phyloP scores from a whole-genome alignment of 78 protist species.

The Guillardia theta region DNA sequence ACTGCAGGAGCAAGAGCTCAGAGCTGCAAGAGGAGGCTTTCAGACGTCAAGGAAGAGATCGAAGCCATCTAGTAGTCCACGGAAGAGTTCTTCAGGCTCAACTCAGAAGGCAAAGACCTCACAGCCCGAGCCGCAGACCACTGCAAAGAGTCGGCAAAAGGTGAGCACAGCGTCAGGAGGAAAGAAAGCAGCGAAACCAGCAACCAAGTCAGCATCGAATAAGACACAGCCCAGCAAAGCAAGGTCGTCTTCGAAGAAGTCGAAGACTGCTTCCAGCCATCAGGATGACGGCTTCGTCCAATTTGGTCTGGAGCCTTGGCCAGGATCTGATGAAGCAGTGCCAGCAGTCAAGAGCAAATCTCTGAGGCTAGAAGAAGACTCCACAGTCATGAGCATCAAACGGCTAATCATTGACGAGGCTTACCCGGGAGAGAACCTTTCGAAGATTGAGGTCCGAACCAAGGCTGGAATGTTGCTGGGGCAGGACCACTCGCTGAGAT shows the following conservation, averaged over 20 bases:
- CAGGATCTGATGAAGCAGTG: background rate
- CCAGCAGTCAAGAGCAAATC: background rate
- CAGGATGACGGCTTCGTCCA: background rate
- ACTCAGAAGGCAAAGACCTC: too few relatives aligned
- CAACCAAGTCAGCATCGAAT: background rate
- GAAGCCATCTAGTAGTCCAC: background rate
- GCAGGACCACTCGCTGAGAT: conserved; percentile 18
- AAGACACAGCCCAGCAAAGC: background rate
- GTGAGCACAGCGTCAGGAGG: background rate
- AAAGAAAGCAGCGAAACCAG: background rate
- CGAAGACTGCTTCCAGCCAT: background rate
- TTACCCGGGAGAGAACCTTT: background rate
- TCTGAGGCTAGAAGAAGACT: background rate
- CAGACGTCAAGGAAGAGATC: background rate
- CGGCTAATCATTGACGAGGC: background rate
- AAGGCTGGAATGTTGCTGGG: background rate
- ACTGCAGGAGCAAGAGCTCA: background rate
- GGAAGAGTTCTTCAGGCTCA: background rate
- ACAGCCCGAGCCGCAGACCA: too few relatives aligned
- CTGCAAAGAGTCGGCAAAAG: too few relatives aligned
- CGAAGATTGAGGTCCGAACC: background rate
- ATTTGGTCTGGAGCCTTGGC: background rate
- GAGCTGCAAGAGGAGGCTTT: background rate
- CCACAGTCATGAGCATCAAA: background rate
- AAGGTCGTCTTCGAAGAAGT: background rate